Conservation (phyloP, 441 rosid genomes). For the Cnidoscolus chayamansa region DNA sequence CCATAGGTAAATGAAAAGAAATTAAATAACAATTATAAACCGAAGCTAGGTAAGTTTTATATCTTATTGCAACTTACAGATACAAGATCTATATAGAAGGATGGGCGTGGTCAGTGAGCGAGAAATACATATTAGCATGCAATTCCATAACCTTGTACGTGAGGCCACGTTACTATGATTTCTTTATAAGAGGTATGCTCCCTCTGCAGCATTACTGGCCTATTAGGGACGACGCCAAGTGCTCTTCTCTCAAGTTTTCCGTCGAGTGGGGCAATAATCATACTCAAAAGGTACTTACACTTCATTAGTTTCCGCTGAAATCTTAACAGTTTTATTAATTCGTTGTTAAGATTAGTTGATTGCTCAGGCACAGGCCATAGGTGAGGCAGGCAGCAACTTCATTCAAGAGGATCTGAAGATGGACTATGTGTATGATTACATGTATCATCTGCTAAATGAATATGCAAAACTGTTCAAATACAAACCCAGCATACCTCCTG, state of each 20-base stretch:
- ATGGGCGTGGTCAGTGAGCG: slow-evolving; percentile 45
- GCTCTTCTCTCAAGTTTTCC: slow-evolving; percentile 54
- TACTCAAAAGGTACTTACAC: slow-evolving; percentile 36
- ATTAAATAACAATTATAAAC: no score
- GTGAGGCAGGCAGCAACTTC: slow-evolving; percentile 49
- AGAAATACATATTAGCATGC: slow-evolving; percentile 72
- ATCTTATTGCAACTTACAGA: neutral
- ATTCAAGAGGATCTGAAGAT: slow-evolving; percentile 47
- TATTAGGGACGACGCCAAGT: slow-evolving; percentile 36
- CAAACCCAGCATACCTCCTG: slow-evolving; percentile 48
- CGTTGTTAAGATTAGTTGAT: no score
- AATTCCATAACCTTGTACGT: slow-evolving; percentile 49
- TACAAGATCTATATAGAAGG: slow-evolving; percentile 25
- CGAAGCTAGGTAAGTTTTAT: no score
- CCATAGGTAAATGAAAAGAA: slow-evolving; percentile 43
- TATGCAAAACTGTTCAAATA: slow-evolving; percentile 60
- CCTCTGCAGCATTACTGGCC: slow-evolving; percentile 78
- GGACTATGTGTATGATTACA: slow-evolving; percentile 64
- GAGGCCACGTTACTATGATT: slow-evolving; percentile 53
- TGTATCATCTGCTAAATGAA: slow-evolving; percentile 57
- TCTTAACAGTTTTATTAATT: no score
- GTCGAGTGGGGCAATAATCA: slow-evolving; percentile 73
- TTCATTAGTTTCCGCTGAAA: no score
- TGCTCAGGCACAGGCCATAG: slow-evolving; percentile 56
- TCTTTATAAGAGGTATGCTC: slow-evolving; percentile 54